Evolutionary conservation across 441 rosid species (phyloP), one percentile per base, ranked within the genome.

Genomic region (Populus hybrid): DNA sequence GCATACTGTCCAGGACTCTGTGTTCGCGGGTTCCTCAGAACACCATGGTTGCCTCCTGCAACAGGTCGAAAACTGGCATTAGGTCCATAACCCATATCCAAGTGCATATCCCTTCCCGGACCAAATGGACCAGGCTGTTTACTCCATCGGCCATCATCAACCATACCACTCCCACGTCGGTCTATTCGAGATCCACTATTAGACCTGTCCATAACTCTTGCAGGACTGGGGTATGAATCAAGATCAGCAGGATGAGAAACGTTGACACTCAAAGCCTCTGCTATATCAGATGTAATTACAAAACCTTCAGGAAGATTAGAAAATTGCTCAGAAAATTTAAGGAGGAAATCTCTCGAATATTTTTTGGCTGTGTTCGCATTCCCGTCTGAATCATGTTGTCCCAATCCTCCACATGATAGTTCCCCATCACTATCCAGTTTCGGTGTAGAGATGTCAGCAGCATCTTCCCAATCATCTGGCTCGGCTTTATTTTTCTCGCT

Each of bases 401-500:
- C 74, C 68, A 78, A 68, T 59, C 88, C 86, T 73, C 74, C 82
- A 79, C 80, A 69, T 54, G 70, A 71, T 68, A 69, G 85, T 72
- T 76, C 86, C 76, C 76, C 76, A 75, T 76, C 67, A 82, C 79
- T 91, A 28, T 88, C 94, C 83, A 94, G 76, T 75, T 92, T 91
- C 73, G 97, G 90, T 20, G 94, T 87, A n/a, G 98, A 95, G 67
- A 92, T 84, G 75, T 95, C 99, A 8, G 93, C 98, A 71, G 91
- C 98, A 89, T 93, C 97, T 85, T 97, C 99, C 99, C 99, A 97
- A 85, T 97, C 95, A 84, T 93, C 99, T 20, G 87, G 97, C 84
- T 97, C 98, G 67, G 84, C 78, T 82, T 93, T 94, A 78, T 79
- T 81, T 68, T 81, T 84, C 72, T 86, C 87, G 30, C 81, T 81